Conservation (phyloP, 257 asterid genomes). For the Forsythia suspensa region DNA sequence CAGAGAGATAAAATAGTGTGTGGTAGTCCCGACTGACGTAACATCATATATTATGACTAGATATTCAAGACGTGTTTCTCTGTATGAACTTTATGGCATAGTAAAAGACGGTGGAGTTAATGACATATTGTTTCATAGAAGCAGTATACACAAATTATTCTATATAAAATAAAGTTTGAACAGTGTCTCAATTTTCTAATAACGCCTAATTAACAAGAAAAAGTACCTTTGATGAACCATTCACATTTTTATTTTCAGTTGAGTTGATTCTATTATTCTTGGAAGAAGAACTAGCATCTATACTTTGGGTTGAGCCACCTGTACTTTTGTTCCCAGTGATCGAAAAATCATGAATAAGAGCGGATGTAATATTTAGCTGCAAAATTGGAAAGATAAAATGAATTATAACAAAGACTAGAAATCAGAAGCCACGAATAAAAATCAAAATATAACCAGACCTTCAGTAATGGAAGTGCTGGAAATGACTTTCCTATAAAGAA, state of each 20-base stretch:
- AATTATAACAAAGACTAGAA: not conserved
- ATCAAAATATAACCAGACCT: constrained; percentile 39
- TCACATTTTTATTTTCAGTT: not conserved
- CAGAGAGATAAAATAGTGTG: not conserved
- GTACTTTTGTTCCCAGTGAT: not conserved
- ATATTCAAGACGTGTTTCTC: not conserved
- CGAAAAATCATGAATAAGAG: constrained; percentile 24
- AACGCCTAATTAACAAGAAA: not conserved
- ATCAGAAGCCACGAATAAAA: not conserved
- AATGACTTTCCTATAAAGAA: constrained; percentile 62
- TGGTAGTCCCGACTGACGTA: not conserved
- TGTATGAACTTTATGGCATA: not conserved
- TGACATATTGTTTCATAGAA: not conserved
- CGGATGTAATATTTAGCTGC: constrained; percentile 63
- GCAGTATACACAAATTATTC: not conserved
- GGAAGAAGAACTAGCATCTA: not conserved
- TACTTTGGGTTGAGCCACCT: not conserved
- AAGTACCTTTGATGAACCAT: constrained; percentile 3
- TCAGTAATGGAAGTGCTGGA: constrained; percentile 50
- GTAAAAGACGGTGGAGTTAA: not conserved
- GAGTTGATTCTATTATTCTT: constrained; percentile 3
- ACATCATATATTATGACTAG: not conserved
- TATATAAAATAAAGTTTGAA: not conserved
- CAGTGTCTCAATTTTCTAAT: not conserved
- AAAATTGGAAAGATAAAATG: constrained; percentile 20